Evolutionary conservation across 2,329 filamentous ascomycete genomes (phyloP), one percentile per base, ranked within the genome.

Genomic region (Cladophialophora exuberans): DNA sequence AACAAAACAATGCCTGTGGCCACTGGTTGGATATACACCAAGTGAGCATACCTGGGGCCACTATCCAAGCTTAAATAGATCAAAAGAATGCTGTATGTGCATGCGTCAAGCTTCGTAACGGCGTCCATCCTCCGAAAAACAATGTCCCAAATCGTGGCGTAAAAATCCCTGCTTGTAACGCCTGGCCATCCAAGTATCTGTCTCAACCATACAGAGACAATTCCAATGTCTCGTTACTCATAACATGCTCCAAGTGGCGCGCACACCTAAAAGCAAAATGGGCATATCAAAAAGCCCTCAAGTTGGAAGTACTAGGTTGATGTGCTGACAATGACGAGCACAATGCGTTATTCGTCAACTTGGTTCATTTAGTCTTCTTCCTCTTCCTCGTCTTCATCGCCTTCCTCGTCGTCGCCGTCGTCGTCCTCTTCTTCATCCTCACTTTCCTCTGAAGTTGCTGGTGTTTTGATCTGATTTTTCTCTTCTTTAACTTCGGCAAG

Each of bases 391-490:
- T 42, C 20, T 9, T 22, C 25, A 26, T 22, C 25, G 9, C 25
- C 38, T 17, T 22, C 38, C 45, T 30, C 50, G 45, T 42, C 17
- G 7, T n/a, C n/a, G n/a, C 20, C 17, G 9, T 25, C 38, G 22
- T 42, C 20, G 18, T 22, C 25, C 13, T 22, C 25, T 13, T 42
- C 38, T 17, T 22, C 38, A 20, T 42, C 20, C 22, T 22, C 25
- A 22, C 38, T 49, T 39, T 44, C 57, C 38, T 59, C 56, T 11
- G 35, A 52, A 6, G 57, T 56, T 10, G 52, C 50, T 4, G 56
- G 48, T 15, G 52, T 59, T 11, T 41, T 31, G n/a, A 58, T 42
- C 36, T 35, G 35, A 20, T 38, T 48, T 17, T 26, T 26, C 17
- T 35, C 43, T 31, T 25, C 30, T 22, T 49, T 56, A 11, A 45